These are phyloP conservation scores for Akebia trifoliata DNA, from an alignment of 164 flowering plant species.

Conservation along the genomic window DNA sequence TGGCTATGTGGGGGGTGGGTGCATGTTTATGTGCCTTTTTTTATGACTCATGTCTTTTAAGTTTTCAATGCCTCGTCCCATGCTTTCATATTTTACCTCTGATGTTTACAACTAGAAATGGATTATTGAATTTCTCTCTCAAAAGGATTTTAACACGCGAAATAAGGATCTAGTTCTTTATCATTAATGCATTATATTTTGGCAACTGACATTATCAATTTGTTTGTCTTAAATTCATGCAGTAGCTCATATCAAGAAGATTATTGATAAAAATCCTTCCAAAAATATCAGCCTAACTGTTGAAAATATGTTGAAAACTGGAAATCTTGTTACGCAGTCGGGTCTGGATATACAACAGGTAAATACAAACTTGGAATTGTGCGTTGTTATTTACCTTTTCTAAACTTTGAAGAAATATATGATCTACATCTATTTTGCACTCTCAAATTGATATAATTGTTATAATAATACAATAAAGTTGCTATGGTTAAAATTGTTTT, in stretches of 20 bases:
- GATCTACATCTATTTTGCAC: too few relatives aligned
- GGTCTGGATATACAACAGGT: slow-evolving; percentile 92
- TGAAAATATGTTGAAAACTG: slow-evolving; percentile 75
- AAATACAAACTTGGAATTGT: neutral
- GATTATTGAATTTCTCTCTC: neutral
- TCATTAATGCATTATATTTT: neutral
- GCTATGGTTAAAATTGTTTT: too few relatives aligned
- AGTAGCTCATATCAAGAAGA: slow-evolving; percentile 62
- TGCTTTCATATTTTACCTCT: too few relatives aligned
- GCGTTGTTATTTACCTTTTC: neutral
- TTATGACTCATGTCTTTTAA: too few relatives aligned
- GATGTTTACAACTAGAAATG: too few relatives aligned
- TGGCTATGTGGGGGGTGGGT: too few relatives aligned
- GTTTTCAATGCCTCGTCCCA: too few relatives aligned
- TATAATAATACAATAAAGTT: too few relatives aligned
- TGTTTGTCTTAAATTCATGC: slow-evolving; percentile 28
- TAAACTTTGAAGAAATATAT: neutral
- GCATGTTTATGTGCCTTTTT: too few relatives aligned
- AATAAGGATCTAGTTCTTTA: neutral
- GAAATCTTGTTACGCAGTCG: slow-evolving; percentile 50
- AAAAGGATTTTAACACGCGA: neutral
- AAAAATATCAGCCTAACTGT: slow-evolving; percentile 42
- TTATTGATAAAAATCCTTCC: slow-evolving; percentile 54
- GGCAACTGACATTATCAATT: neutral
- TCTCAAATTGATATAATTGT: too few relatives aligned